Conservation (phyloP, 78 protist genomes). For the Tieghemostelium lacteum region DNA sequence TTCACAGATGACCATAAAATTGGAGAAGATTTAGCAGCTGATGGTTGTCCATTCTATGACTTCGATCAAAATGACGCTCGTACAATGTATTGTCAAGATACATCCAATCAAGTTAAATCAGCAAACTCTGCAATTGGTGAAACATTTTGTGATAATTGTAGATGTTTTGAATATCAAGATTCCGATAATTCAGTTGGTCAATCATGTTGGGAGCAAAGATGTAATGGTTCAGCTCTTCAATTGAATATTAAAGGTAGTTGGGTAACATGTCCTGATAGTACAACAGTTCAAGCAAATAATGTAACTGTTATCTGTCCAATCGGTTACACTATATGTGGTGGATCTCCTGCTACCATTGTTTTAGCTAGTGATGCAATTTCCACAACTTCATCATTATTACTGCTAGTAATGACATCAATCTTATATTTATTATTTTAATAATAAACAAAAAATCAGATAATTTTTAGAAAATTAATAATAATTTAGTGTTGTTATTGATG, state of each 20-base stretch:
- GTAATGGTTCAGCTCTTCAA: background rate
- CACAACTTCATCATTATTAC: background rate
- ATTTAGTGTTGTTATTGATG: too few relatives aligned
- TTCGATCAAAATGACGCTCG: background rate
- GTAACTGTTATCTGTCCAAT: constrained; percentile 38
- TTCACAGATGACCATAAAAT: background rate
- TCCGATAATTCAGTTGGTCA: background rate
- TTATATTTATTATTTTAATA: too few relatives aligned
- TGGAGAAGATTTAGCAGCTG: constrained; percentile 27
- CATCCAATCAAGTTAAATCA: background rate
- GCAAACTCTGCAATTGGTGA: background rate
- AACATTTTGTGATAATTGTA: constrained; percentile 3
- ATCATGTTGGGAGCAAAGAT: constrained; percentile 56
- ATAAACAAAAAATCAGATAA: too few relatives aligned
- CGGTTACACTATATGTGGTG: constrained; percentile 57
- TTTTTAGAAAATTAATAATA: too few relatives aligned
- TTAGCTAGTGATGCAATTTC: background rate
- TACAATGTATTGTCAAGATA: background rate
- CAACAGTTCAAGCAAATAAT: background rate
- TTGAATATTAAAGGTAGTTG: background rate
- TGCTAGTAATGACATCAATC: background rate
- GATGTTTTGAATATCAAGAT: constrained; percentile 38
- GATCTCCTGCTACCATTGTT: background rate
- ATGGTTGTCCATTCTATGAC: constrained; percentile 19
- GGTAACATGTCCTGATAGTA: constrained; percentile 3